Base-by-base conservation (phyloP, 2,329 filamentous ascomycete species). In the Colletotrichum sidae region DNA sequence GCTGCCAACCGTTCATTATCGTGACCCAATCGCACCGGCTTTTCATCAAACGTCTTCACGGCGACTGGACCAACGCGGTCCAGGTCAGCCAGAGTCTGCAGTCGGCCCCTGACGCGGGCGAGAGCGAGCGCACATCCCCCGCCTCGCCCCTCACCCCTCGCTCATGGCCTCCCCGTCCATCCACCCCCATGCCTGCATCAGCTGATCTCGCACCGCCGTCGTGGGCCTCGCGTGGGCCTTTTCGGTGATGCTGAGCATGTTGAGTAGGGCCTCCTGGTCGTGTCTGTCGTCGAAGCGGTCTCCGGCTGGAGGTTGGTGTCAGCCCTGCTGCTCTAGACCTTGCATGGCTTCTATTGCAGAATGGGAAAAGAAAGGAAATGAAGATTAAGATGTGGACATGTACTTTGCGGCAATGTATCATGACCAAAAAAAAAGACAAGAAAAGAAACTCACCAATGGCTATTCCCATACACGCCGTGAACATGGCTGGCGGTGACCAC, bases 381-480 rank as follows among this genome's bases (percentile, higher is more conserved):
- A 60, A 53, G n/a, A 35, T 45, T 8, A 34, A 5, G 25, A 25
- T 25, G 25, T 25, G 25, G 25, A 25, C 4, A 5, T 4, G 1
- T 25, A 4, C 4, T 25, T 25, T 25, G 4, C 25, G 4, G 25
- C 25, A 25, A 1, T 5, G 25, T 5, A 25, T 25, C 25, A 44
- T 15, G 9, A 25, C n/a, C n/a, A n/a, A n/a, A n/a, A 9, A 34
- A 37, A 35, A 25, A 25, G 15, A 11, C 17, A 35, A n/a, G 0
- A 25, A n/a, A n/a, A n/a, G n/a, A n/a, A n/a, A 33, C 58, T 44
- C 44, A 63, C 63, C 63, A 38, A 67, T 65, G 1, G 81, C 81
- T 68, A 87, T 85, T 1, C 84, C 84, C 80, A 87, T 84, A 25
- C 81, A 86, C 0, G 84, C 83, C 2, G 84, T 85, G 62, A 88